Conservation (phyloP, 2,329 filamentous ascomycete species). For the Neonectria magnoliae region DNA sequence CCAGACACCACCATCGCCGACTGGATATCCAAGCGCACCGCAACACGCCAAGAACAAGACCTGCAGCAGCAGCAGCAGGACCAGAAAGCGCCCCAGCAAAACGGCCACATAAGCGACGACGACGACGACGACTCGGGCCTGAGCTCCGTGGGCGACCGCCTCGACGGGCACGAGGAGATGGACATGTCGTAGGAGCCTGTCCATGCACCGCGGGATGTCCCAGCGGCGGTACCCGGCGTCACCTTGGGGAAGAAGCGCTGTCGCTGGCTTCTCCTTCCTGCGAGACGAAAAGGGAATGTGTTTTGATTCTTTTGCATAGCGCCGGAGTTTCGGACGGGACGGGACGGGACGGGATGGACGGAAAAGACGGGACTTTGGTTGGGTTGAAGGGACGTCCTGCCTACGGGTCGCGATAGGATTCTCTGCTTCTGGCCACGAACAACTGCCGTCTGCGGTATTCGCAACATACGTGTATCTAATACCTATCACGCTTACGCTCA, state of each 20-base stretch:
- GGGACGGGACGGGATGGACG: constrained; percentile 17
- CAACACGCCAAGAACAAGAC: constrained; percentile 4
- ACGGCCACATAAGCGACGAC: constrained; percentile 46
- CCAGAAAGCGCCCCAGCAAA: constrained; percentile 31
- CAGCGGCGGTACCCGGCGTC: background rate
- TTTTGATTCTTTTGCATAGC: constrained; percentile 42
- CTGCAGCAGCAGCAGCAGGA: constrained; percentile 15
- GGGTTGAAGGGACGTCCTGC: constrained; percentile 7
- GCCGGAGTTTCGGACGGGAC: constrained; percentile 40
- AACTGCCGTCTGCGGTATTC: constrained; percentile 6
- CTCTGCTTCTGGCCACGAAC: background rate
- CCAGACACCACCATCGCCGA: constrained; percentile 49
- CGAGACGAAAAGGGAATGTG: constrained; percentile 1
- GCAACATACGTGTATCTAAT: constrained; percentile 7
- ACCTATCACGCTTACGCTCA: constrained; percentile 9
- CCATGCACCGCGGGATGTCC: background rate
- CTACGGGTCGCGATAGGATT: constrained; percentile 1
- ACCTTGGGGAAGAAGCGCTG: background rate
- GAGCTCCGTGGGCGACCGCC: constrained; percentile 64
- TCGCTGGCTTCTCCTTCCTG: background rate
- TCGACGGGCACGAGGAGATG: constrained; percentile 58
- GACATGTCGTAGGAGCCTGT: constrained; percentile 50
- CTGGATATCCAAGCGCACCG: constrained; percentile 48
- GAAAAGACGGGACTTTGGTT: constrained; percentile 23
- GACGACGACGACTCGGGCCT: constrained; percentile 63